Evolutionary conservation across 2,329 filamentous ascomycete species (phyloP), one percentile per base, ranked within the genome.

Genomic region (Aspergillus fijiensis): DNA sequence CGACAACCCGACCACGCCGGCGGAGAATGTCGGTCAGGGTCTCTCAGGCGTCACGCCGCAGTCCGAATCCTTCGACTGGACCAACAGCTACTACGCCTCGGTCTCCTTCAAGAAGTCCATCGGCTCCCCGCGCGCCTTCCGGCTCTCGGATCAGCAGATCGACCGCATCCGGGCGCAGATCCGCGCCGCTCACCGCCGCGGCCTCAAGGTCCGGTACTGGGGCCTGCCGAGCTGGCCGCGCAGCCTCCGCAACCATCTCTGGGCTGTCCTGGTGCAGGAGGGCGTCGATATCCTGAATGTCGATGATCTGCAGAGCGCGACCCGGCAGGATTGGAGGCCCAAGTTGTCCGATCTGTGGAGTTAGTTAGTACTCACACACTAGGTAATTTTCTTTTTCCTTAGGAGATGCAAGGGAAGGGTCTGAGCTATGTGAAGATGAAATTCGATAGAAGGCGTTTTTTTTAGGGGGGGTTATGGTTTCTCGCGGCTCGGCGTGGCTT

Each of bases 31-130:
- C 50, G 79, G 80, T 25, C 82, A 84, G 72, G 82, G 81, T 57
- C 72, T 74, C 16, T 76, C 79, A 54, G 77, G 77, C 54, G 76
- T 77, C 48, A 66, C 73, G 1, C 67, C 73, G 1, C 67, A 68
- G 4, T 69, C 67, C 29, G 75, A 78, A 63, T 71, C 72, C 0
- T 84, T 81, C 74, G 76, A 80, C 64, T 53, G 68, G 6, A 77
- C 77, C 14, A 87, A 85, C 65, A 85, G 82, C 25, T 85, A 82
- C 74, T 87, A 86, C 70, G 84, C 85, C 16, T 83, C 80, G 5
- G 79, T 81, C 9, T 82, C 81, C 5, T 85, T 86, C 68, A 75
- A 71, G 12, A 69, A 72, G 6, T 72, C 79, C 6, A 76, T 87
- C 33, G 84, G 81, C 1, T 73, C 70, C 54, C 74, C 79, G 7